Conservation (phyloP, 73 alveolate species). For the Paramecium caudatum region DNA sequence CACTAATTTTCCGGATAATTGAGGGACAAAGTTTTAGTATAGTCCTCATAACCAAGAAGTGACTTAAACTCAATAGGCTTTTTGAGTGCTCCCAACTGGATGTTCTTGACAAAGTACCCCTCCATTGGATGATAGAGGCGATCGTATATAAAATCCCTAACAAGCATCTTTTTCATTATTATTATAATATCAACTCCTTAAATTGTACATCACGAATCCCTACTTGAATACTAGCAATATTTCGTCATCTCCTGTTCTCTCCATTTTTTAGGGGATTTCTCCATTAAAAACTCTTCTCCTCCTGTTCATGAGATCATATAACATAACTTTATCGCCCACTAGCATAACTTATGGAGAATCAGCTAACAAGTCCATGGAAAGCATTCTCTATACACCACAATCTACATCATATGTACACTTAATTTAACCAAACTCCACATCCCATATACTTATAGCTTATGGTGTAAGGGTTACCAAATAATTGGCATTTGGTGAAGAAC, state of each 20-base stretch:
- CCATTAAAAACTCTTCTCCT: constrained; percentile 26
- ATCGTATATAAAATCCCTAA: constrained; percentile 86
- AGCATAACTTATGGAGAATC: constrained; percentile 54
- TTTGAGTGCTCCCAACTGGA: constrained; percentile 85
- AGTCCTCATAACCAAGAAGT: constrained; percentile 84
- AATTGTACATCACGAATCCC: constrained; percentile 8
- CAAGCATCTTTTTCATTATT: not conserved
- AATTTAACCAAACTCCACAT: constrained; percentile 58
- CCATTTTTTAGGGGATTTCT: constrained; percentile 5
- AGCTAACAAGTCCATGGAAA: constrained; percentile 44
- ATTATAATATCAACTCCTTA: not conserved
- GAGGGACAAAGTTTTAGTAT: constrained; percentile 77
- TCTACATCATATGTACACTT: constrained; percentile 52
- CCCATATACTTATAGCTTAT: constrained; percentile 25
- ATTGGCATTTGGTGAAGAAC: constrained; percentile 67
- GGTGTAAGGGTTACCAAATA: constrained; percentile 42
- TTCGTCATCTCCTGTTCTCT: constrained; percentile 24
- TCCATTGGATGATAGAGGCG: constrained; percentile 82
- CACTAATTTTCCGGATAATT: constrained; percentile 91
- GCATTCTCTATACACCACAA: not conserved
- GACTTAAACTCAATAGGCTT: constrained; percentile 78
- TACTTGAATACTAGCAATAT: not conserved
- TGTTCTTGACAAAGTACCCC: constrained; percentile 88
- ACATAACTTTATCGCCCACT: not conserved
- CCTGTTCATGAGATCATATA: constrained; percentile 45